Evolutionary conservation across 2,329 filamentous ascomycete genomes (phyloP), one percentile per base, ranked within the genome.

Genomic region (Clonostachys byssicola): DNA sequence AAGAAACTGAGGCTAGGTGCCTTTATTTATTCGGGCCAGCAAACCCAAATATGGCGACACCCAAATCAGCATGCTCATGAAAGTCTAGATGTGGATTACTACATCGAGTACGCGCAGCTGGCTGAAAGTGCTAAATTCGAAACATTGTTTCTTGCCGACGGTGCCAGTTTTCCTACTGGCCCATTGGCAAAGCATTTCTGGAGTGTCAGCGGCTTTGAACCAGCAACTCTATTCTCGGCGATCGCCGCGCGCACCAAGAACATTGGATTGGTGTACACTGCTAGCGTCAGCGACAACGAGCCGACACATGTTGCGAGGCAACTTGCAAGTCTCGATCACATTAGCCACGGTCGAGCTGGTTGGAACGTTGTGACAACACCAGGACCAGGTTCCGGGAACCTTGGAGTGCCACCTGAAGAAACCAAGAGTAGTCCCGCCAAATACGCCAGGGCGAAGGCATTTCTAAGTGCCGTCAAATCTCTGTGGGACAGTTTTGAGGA

Each of bases 361-460:
- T 80, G 75, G 75, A 78, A 78, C 51, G 74, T 78, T 39, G 74
- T 78, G 8, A 78, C 75, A 0, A 78, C 75, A 0, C 72, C 66
- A 1, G 77, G 77, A 40, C 75, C 74, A 0, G 76, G 78, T 47
- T 71, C 73, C 0, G 74, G 73, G 54, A 79, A 79, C 53, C 78
- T 79, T 48, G 70, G 74, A 1, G 40, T 42, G n/a, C 40, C 40
- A 17, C 40, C 33, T 12, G 40, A 42, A 14, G 40, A 42, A 30
- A 42, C 12, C 5, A 23, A 20, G 18, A n/a, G 33, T 30, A 42
- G 40, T 42, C 18, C 16, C 10, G 40, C 40, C 18, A 45, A 61
- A 63, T 78, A 78, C 52, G 74, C 73, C 53, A 67, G 74, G 1
- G 75, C 75, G 0, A 60, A 73, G 1, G 74, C 77, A 47, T 78